Conservation (phyloP, 2,329 filamentous ascomycete genomes). For the Cytospora paraplurivora region DNA sequence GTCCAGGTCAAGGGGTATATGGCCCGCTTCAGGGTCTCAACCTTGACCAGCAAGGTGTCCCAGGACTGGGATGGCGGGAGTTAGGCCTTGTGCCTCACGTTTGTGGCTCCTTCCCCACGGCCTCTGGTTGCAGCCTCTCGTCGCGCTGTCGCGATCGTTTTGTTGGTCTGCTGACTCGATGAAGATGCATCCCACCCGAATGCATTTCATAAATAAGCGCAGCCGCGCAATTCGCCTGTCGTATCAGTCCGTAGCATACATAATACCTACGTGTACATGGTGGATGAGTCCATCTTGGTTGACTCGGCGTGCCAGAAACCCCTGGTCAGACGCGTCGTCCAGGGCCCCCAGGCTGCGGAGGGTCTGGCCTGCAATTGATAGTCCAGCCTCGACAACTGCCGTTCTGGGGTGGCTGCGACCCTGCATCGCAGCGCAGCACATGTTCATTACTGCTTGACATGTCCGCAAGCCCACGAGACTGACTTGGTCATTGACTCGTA, state of each 20-base stretch:
- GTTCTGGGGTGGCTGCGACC: slow-evolving; percentile 20
- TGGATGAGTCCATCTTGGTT: slow-evolving; percentile 2
- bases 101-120: slow-evolving; percentile 4
- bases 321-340: not conserved
- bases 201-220: not conserved
- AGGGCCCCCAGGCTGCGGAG: not conserved
- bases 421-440: slow-evolving; percentile 18
- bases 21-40: slow-evolving; percentile 17
- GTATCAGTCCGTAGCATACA: not conserved
- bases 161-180: not conserved
- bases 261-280: not conserved
- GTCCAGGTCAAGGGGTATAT: not conserved
- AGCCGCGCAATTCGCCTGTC: not conserved
- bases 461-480: slow-evolving; percentile 1
- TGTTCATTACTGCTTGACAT: slow-evolving; percentile 2
- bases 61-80: slow-evolving; percentile 24
- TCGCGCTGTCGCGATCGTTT: slow-evolving; percentile 7
- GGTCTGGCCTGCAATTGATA: slow-evolving; percentile 23
- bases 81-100: slow-evolving; percentile 14
- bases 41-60: slow-evolving; percentile 7
- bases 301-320: not conserved
- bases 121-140: not conserved
- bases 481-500: slow-evolving; percentile 7
- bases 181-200: not conserved
- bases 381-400: slow-evolving; percentile 23